Percentiles rank a stretch among this genome's conserved stretches.
These are phyloP conservation scores for Platanthera zijinensis DNA, from an alignment of 106 monocot species.

Conservation along the genomic window DNA sequence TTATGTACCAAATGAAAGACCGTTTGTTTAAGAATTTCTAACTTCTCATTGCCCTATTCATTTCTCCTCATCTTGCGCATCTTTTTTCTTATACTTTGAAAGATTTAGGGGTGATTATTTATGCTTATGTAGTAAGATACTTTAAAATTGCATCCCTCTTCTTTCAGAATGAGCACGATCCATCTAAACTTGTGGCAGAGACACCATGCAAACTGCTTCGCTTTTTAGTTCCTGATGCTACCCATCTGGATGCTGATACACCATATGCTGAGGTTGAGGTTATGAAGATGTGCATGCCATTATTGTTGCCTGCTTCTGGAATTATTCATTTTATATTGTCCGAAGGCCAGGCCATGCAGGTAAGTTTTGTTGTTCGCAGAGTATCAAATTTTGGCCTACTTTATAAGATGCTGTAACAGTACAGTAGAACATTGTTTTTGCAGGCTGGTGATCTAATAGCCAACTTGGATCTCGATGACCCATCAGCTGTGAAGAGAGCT, in stretches of 20 bases:
- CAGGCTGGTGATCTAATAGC: conserved; percentile 94
- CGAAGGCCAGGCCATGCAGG: conserved; percentile 97
- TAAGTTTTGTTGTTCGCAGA: conserved; percentile 12
- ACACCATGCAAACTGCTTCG: conserved; percentile 98
- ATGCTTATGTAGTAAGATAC: not conserved
- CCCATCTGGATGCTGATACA: conserved; percentile 77
- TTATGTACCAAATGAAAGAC: not conserved
- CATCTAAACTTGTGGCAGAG: conserved; percentile 92
- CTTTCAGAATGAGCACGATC: conserved; percentile 96
- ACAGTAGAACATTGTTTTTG: conserved; percentile 1
- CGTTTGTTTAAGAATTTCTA: not conserved
- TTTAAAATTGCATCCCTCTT: conserved; percentile 4
- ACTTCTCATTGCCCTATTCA: not conserved
- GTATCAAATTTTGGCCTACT: not conserved
- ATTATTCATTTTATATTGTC: conserved; percentile 83
- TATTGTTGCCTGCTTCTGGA: conserved; percentile 91
- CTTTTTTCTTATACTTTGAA: not conserved
- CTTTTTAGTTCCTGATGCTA: conserved; percentile 81
- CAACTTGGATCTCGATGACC: conserved; percentile 85
- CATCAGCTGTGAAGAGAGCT: conserved; percentile 89
- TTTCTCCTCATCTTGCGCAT: not conserved
- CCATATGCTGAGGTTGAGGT: conserved; percentile 99
- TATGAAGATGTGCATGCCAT: conserved; percentile 99
- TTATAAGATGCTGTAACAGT: not conserved
- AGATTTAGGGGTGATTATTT: not conserved